phyloP scores from a whole-genome alignment of 176 grass and related monocot genomes.

The Bonia amplexicaulis region DNA sequence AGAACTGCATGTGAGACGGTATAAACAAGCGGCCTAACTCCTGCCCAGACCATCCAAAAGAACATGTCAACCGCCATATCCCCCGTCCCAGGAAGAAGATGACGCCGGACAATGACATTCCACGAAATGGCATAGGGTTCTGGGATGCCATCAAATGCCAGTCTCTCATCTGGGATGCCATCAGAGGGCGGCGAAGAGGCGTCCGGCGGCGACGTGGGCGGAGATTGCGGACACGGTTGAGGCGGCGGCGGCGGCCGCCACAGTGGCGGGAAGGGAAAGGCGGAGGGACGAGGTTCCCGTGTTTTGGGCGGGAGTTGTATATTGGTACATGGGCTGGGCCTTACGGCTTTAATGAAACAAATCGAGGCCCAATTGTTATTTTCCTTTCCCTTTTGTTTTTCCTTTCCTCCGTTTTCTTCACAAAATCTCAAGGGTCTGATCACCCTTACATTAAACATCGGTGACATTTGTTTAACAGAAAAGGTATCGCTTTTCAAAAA shows the following conservation, averaged over 20 bases:
- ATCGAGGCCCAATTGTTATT: not conserved
- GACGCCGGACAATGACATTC: conserved; percentile 80
- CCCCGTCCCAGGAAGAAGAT: conserved; percentile 65
- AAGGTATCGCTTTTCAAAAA: too few relatives aligned
- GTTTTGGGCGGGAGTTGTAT: not conserved
- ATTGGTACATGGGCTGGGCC: not conserved
- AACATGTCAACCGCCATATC: conserved; percentile 66
- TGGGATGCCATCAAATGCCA: conserved; percentile 59
- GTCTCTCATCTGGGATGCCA: conserved; percentile 56
- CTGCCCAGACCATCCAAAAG: conserved; percentile 59
- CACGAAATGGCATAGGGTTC: conserved; percentile 69
- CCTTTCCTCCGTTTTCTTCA: not conserved
- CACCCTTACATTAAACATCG: not conserved
- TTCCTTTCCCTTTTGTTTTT: not conserved
- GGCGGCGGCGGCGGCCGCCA: conserved; percentile 17
- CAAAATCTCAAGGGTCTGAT: not conserved
- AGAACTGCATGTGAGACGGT: conserved; percentile 68
- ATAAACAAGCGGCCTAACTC: conserved; percentile 62
- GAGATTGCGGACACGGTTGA: conserved; percentile 9
- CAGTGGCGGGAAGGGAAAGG: conserved; percentile 7
- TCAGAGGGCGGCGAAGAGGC: conserved; percentile 37
- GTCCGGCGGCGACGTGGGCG: conserved; percentile 10
- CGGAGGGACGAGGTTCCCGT: not conserved
- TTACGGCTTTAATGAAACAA: not conserved
- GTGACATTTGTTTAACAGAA: not conserved